phyloP scores from a whole-genome alignment of 768 basidiomycete genomes.

The Imleria badia region DNA sequence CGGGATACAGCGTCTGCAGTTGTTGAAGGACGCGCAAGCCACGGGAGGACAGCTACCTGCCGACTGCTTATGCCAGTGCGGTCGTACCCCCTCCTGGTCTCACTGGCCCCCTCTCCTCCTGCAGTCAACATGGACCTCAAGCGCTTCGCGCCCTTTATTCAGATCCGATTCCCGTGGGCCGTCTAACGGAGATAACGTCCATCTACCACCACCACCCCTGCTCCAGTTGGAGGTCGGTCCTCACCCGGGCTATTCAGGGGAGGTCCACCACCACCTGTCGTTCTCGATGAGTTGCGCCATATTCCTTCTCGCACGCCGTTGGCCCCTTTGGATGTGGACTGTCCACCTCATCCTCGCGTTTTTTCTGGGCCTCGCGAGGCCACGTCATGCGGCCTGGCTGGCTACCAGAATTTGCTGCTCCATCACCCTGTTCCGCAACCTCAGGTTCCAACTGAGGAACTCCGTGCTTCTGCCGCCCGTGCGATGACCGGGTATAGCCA shows the following conservation, averaged over 20 bases:
- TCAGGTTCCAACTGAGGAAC: constrained; percentile 51
- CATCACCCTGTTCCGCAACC: constrained; percentile 71
- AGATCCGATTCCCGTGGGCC: constrained; percentile 69
- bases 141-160: constrained; percentile 46
- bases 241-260: constrained; percentile 79
- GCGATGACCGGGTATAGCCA: constrained; percentile 44
- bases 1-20: constrained; percentile 76
- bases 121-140: constrained; percentile 39
- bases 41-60: constrained; percentile 76
- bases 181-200: constrained; percentile 33
- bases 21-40: constrained; percentile 77
- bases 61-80: constrained; percentile 85
- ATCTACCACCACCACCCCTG: constrained; percentile 64
- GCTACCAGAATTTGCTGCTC: constrained; percentile 56
- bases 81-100: constrained; percentile 71
- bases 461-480: constrained; percentile 41
- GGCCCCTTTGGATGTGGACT: constrained; percentile 76
- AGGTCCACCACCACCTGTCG: constrained; percentile 79
- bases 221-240: constrained; percentile 45
- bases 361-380: constrained; percentile 50
- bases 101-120: constrained; percentile 67
- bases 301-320: constrained; percentile 64
- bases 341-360: constrained; percentile 55
- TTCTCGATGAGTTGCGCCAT: constrained; percentile 75
- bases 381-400: constrained; percentile 49